Evolutionary conservation across 2,329 filamentous ascomycete species (phyloP), one percentile per base, ranked within the genome.

Genomic region (Trichoderma pleuroti): DNA sequence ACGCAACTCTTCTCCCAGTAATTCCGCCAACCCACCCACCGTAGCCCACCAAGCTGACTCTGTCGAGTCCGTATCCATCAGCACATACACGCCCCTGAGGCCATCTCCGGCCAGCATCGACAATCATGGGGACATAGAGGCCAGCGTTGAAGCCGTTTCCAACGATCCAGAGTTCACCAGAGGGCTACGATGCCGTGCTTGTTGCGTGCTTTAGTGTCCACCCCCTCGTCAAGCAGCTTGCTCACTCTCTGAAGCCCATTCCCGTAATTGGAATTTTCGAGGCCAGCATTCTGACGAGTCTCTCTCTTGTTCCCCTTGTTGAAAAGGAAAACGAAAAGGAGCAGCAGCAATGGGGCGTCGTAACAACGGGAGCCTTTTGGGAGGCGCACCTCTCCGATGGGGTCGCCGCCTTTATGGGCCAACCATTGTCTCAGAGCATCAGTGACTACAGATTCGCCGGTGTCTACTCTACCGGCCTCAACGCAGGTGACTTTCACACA

Each of bases 131-230:
- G 93, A 94, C 78, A 91, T 94, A 7, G 79, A 82, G 1, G 79
- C 83, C 64, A 94, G 91, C 74, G 86, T 89, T 1, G 77, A 86
- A 2, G 86, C 88, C 70, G 92, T 93, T 64, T 82, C 91, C 18
- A 81, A 84, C 1, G 83, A 88, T 71, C 78, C 92, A 7, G 78
- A 82, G 30, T 78, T 83, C 1, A 69, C 78, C 86, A 0, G 71
- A 79, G 3, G 75, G 81, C 32, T 89, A 93, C 79, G 90, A 96
- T 77, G 93, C 86, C n/a, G 90, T 97, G 72, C 86, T 98, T 0
- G 87, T 98, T 2, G 94, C 94, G 24, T 98, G 95, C 82, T 98
- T 93, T 82, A 96, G 92, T 72, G 89, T 92, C 1, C 94, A 98
- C 77, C 90, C 92, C 0, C 86, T 98, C 0, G 92, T 97, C 0